Evolutionary conservation across 176 grass and related monocot genomes (phyloP).

Genomic region (Carex cristatella): DNA sequence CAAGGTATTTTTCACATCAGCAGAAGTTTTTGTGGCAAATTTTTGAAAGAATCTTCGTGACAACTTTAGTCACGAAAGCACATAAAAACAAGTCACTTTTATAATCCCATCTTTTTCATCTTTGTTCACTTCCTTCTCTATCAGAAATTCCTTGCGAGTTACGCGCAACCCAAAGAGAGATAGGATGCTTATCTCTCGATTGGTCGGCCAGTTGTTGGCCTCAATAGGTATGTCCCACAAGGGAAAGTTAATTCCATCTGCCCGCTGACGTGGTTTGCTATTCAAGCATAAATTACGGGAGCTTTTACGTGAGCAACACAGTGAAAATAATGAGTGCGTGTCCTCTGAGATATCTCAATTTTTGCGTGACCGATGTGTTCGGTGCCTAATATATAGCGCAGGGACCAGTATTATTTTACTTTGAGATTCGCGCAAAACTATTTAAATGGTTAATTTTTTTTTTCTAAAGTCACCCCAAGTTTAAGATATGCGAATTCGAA

Average conservation of each 20-base stretch:
- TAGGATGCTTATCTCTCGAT: conserved; percentile 25
- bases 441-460: too few relatives aligned
- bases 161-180: not conserved
- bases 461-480: too few relatives aligned
- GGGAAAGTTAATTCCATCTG: not conserved
- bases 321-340: not conserved
- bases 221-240: not conserved
- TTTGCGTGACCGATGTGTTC: too few relatives aligned
- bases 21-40: not conserved
- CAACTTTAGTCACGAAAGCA: not conserved
- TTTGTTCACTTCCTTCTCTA: conserved; percentile 3
- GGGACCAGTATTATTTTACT: too few relatives aligned
- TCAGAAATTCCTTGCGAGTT: conserved; percentile 12
- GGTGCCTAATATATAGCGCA: too few relatives aligned
- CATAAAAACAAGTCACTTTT: conserved; percentile 5
- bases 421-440: too few relatives aligned
- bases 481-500: too few relatives aligned
- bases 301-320: not conserved
- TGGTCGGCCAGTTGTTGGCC: conserved; percentile 16
- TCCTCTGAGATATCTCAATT: too few relatives aligned
- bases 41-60: not conserved
- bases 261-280: not conserved
- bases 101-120: conserved; percentile 8
- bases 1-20: not conserved
- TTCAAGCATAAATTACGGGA: not conserved